Evolutionary conservation across 176 grass and related monocot genomes (phyloP).

Genomic region (Oryza australiensis): DNA sequence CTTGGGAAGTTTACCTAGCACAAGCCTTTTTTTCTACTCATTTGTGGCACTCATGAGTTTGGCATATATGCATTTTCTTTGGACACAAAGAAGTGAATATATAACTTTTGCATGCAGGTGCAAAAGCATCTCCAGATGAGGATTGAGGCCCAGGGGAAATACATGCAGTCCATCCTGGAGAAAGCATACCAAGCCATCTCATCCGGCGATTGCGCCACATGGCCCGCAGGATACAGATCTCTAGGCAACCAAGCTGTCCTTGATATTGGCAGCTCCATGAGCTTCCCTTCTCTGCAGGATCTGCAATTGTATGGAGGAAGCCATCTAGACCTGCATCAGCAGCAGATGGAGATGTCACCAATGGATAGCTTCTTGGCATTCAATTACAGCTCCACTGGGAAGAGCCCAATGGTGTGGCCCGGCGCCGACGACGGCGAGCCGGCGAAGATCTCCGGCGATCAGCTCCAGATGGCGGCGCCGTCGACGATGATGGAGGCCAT

Average conservation of each 20-base stretch:
- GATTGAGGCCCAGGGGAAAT: conserved; percentile 92
- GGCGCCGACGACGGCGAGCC: conserved; percentile 44
- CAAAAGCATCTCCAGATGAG: conserved; percentile 96
- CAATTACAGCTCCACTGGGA: conserved; percentile 51
- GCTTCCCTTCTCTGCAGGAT: conserved; percentile 72
- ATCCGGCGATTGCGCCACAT: conserved; percentile 39
- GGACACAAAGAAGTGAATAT: background rate
- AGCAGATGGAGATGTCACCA: conserved; percentile 66
- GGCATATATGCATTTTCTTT: conserved; percentile 36
- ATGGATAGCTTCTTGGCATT: conserved; percentile 56
- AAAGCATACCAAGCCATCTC: conserved; percentile 75
- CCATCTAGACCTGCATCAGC: conserved; percentile 61
- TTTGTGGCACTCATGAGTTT: conserved; percentile 24
- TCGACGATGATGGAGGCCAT: conserved; percentile 50
- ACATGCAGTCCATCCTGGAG: conserved; percentile 96
- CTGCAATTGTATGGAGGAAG: conserved; percentile 62
- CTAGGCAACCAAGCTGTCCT: conserved; percentile 51
- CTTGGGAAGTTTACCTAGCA: conserved; percentile 50
- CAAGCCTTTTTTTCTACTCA: conserved; percentile 5
- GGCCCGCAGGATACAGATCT: conserved; percentile 48
- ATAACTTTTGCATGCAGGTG: conserved; percentile 55
- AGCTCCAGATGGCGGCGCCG: conserved; percentile 47
- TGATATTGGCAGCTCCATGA: conserved; percentile 55
- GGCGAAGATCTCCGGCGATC: conserved; percentile 41
- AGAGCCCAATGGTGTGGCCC: conserved; percentile 65